Base-by-base conservation (phyloP, 2,329 filamentous ascomycete species). In the Alternaria solani region DNA sequence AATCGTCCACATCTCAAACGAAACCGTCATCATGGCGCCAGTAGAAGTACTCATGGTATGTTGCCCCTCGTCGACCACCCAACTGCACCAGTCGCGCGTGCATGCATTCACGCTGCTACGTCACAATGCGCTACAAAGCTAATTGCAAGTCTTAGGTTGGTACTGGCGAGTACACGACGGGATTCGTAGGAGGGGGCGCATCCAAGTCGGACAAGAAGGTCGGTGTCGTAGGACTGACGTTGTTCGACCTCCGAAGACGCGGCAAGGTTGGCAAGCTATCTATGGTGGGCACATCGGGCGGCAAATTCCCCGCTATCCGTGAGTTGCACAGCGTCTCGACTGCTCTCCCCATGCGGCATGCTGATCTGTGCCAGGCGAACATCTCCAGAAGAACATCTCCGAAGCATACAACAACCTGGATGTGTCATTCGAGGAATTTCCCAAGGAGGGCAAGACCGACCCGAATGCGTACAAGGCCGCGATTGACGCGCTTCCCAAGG, bases 101-200 rank as follows among this genome's bases (percentile, higher is more conserved):
- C 41, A 48, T 61, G 18, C n/a, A 34, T 47, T 43, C 41, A 48
- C 60, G 60, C 56, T 60, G 61, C 39, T 52, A 41, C 47, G 28
- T 23, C 34, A 28, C 38, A n/a, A 28, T 18, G 41, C 25, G 28
- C 18, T 30, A 36, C 25, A 43, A 49, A 46, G 57, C 66, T 69
- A 49, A 72, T 51, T 8, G 39, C 32, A 32, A 26, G 39, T 51
- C 28, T 51, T 51, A 79, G 91, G 87, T 97, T 60, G 94, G 94
- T 66, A 97, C 94, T 11, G 94, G 94, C 74, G 94, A 97, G 85
- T 97, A 97, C 85, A 97, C 94, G 72, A 97, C 94, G 43, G 94
- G 94, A 59, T 97, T 95, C 71, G 93, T 97, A 58, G 93, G 92
- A 59, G 89, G 89, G 62, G 91, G 90, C 61, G 90, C 89, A 52